These are phyloP conservation scores for Fusarium multiceps DNA, from an alignment of 2,329 filamentous ascomycete genomes.

Conservation along the genomic window DNA sequence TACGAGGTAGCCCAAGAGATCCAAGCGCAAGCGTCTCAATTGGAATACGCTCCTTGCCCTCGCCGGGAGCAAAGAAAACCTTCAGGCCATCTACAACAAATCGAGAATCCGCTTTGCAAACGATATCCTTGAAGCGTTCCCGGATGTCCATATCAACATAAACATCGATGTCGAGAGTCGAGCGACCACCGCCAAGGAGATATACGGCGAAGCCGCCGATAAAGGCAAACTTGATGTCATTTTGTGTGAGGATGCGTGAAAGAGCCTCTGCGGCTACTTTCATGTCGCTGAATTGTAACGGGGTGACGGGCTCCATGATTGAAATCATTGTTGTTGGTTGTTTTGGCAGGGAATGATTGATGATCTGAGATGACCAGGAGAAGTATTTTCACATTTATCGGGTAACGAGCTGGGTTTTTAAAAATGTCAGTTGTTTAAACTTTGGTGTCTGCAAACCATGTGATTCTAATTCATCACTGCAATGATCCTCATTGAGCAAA, in stretches of 20 bases:
- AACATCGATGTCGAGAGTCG: not conserved
- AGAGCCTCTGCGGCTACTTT: not conserved
- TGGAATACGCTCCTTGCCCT: not conserved
- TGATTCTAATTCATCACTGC: fast-evolving
- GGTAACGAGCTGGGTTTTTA: fast-evolving
- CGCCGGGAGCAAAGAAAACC: not conserved
- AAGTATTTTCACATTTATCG: too few relatives aligned
- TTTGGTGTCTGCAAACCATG: fast-evolving
- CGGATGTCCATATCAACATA: not conserved
- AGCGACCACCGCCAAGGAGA: not conserved
- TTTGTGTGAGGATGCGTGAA: fast-evolving
- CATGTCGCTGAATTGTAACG: fast-evolving
- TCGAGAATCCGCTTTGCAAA: fast-evolving
- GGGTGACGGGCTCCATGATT: not conserved
- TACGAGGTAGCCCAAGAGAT: not conserved
- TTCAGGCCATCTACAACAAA: not conserved
- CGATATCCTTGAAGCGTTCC: not conserved
- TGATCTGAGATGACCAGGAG: too few relatives aligned
- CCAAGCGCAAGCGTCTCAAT: not conserved
- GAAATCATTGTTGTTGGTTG: not conserved
- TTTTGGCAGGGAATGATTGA: not conserved
- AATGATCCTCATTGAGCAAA: fast-evolving
- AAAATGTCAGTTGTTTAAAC: fast-evolving
- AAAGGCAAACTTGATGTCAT: not conserved
- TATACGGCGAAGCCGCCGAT: not conserved